Evolutionary conservation across 2,329 filamentous ascomycete genomes (phyloP).

Genomic region (Sclerotinia spermophila): DNA sequence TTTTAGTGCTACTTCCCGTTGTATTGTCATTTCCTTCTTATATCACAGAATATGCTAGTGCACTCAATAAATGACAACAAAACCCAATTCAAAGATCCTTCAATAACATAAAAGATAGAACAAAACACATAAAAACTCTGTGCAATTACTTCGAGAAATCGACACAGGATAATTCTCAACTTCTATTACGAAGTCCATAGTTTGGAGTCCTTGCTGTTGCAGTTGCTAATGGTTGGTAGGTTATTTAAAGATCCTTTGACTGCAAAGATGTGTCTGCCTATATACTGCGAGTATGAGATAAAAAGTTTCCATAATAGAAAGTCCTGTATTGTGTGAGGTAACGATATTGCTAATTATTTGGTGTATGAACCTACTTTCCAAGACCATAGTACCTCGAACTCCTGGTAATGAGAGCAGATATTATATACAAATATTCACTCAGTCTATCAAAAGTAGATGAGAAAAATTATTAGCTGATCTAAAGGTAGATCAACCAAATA

Average conservation of each 20-base stretch:
- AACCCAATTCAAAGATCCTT: not conserved
- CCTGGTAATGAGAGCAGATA: too few species aligned
- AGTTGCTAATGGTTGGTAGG: not conserved
- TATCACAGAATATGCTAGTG: not conserved
- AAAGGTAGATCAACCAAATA: too few species aligned
- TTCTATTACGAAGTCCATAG: not conserved
- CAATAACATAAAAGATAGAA: not conserved
- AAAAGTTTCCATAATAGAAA: too few species aligned
- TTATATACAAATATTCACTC: too few species aligned
- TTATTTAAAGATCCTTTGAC: not conserved
- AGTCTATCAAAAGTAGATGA: too few species aligned
- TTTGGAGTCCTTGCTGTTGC: not conserved
- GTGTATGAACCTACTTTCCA: too few species aligned
- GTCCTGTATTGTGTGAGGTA: too few species aligned
- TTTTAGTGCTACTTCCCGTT: not conserved
- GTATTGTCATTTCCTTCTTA: rapidly evolving
- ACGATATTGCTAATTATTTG: too few species aligned
- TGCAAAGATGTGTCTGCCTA: not conserved
- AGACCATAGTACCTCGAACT: too few species aligned
- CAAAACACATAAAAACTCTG: not conserved
- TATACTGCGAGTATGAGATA: too few species aligned
- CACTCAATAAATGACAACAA: not conserved
- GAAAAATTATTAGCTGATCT: too few species aligned
- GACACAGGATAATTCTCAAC: not conserved
- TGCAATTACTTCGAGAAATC: too few species aligned